Percentiles rank a stretch among this genome's conserved stretches.
These are phyloP conservation scores for Phytophthora meadii DNA, from an alignment of 352 stramenopile species.

Conservation along the genomic window DNA sequence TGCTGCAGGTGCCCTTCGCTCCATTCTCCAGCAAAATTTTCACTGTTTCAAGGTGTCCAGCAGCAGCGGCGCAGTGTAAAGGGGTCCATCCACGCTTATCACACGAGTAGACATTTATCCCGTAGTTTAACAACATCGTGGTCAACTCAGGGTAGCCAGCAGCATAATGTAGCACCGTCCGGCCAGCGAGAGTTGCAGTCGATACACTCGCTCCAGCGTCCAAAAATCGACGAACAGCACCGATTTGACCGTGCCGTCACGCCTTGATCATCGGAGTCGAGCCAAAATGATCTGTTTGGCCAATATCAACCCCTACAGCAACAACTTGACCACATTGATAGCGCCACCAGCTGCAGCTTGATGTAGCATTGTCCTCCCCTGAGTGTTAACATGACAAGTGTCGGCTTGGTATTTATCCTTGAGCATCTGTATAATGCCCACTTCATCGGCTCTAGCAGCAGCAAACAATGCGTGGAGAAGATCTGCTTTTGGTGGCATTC, in stretches of 20 bases:
- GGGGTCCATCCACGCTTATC: conserved; percentile 17
- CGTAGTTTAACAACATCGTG: background rate
- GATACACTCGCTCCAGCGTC: too few relatives aligned
- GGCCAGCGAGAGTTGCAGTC: background rate
- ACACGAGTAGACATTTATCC: background rate
- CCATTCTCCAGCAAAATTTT: conserved; percentile 1
- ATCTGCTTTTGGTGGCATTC: background rate
- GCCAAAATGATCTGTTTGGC: conserved; percentile 1
- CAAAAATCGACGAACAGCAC: too few relatives aligned
- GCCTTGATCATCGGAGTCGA: conserved; percentile 4
- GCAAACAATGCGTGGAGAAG: background rate
- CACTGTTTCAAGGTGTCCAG: background rate
- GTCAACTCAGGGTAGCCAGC: background rate
- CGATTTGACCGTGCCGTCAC: too few relatives aligned
- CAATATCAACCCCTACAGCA: background rate
- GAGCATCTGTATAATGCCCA: background rate
- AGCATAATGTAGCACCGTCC: conserved; percentile 8
- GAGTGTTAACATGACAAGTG: background rate
- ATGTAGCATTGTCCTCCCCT: conserved; percentile 9
- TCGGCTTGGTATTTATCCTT: background rate
- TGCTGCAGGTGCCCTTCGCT: background rate
- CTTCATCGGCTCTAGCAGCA: background rate
- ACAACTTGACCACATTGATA: background rate
- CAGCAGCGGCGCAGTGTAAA: conserved; percentile 13
- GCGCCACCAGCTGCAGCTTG: conserved; percentile 4